Conservation (phyloP, 495 filamentous ascomycete species). For the Aspergillus campestris region DNA sequence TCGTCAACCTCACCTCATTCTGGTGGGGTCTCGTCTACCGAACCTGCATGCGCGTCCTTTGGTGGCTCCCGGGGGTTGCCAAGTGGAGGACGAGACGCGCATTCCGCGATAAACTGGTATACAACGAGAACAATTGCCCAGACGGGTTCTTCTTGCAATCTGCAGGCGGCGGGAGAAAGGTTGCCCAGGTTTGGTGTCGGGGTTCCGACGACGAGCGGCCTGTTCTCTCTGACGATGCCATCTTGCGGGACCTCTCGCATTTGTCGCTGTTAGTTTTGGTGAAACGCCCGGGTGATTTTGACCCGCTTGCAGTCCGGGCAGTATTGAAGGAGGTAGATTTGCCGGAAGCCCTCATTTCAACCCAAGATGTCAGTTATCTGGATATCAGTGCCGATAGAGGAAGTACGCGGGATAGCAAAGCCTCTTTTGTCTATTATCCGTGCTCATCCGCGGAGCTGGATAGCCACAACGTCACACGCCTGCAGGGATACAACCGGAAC, state of each 20-base stretch:
- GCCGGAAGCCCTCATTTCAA: too few relatives aligned
- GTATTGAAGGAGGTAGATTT: too few relatives aligned
- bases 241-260: neutral
- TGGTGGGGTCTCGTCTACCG: neutral
- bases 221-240: neutral
- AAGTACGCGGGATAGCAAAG: too few relatives aligned
- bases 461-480: neutral
- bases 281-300: too few relatives aligned
- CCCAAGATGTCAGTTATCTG: too few relatives aligned
- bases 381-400: too few relatives aligned
- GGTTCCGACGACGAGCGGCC: neutral
- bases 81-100: neutral
- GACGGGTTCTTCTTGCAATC: too few relatives aligned
- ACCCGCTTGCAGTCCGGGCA: too few relatives aligned
- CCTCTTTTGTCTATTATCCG: neutral
- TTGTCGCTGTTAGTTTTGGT: too few relatives aligned
- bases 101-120: neutral
- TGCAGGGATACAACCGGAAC: neutral
- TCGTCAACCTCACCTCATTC: conserved; percentile 2
- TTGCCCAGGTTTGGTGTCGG: neutral
- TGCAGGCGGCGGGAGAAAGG: neutral
- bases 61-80: neutral
- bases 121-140: too few relatives aligned
- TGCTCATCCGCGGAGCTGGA: neutral
- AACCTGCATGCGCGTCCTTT: conserved; percentile 1